These are phyloP conservation scores for Aspergillus pseudoterreus DNA, from an alignment of 2,329 filamentous ascomycete genomes.

Conservation along the genomic window DNA sequence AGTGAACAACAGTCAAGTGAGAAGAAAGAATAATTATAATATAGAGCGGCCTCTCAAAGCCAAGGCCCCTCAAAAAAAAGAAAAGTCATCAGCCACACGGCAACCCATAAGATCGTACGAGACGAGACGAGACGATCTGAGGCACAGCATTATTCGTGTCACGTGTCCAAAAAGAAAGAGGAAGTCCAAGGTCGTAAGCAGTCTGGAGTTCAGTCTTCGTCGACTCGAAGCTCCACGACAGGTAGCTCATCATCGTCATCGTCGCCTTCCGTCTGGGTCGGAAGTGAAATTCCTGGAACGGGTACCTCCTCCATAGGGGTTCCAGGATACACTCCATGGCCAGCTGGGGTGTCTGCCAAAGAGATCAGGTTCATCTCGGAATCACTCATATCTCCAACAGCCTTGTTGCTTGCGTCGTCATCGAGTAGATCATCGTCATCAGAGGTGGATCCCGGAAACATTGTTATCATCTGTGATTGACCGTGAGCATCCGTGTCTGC, in stretches of 20 bases:
- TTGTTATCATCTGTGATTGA: slow-evolving; percentile 25
- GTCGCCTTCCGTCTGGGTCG: slow-evolving; percentile 29
- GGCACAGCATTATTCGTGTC: slow-evolving; percentile 11
- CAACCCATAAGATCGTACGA: background rate
- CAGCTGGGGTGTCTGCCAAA: slow-evolving; percentile 24
- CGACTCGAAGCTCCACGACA: slow-evolving; percentile 40
- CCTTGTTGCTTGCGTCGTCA: slow-evolving; percentile 39
- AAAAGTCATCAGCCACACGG: background rate
- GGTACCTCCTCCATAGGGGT: slow-evolving; percentile 24
- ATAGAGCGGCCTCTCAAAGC: background rate
- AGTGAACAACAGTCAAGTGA: background rate
- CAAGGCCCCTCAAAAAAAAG: background rate
- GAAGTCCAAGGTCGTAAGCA: slow-evolving; percentile 14
- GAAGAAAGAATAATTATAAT: background rate
- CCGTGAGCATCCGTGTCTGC: slow-evolving; percentile 26
- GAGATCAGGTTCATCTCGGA: slow-evolving; percentile 29
- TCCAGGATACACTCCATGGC: slow-evolving; percentile 14
- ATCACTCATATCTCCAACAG: slow-evolving; percentile 34
- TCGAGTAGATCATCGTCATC: slow-evolving; percentile 33
- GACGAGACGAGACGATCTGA: background rate
- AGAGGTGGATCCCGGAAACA: slow-evolving; percentile 25
- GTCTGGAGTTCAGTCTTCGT: slow-evolving; percentile 28
- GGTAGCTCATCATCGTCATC: slow-evolving; percentile 33
- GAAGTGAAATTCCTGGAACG: slow-evolving; percentile 30
- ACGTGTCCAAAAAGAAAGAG: slow-evolving; percentile 14